A percentile compares a stretch with the other conserved stretches of the same genome.
Conservation (phyloP, 2,329 filamentous ascomycete species). For the Arthrobotrys entomopaga region DNA sequence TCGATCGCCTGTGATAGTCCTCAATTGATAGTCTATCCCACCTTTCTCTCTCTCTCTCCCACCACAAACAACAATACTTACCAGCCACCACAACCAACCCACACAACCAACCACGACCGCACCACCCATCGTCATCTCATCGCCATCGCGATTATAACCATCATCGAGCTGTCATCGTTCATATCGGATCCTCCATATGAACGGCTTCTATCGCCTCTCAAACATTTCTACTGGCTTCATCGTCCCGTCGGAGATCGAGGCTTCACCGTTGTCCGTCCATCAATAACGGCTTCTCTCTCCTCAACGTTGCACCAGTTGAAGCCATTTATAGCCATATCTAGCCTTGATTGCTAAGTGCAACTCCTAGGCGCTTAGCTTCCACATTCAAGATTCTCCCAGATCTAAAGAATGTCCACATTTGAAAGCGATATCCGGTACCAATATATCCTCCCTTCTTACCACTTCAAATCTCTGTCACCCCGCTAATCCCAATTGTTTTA, state of each 20-base stretch:
- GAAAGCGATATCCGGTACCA: constrained; percentile 42
- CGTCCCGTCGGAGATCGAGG: constrained; percentile 53
- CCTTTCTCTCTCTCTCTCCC: constrained; percentile 11
- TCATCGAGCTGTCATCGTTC: not conserved
- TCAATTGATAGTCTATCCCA: constrained; percentile 2
- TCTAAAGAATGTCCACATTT: constrained; percentile 54
- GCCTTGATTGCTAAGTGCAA: constrained; percentile 49
- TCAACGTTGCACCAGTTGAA: constrained; percentile 1
- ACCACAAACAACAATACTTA: constrained; percentile 1
- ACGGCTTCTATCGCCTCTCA: constrained; percentile 18
- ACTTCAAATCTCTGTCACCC: not conserved
- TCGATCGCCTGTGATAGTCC: not conserved
- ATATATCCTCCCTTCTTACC: not conserved
- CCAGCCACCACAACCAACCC: not conserved
- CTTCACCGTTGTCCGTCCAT: constrained; percentile 4
- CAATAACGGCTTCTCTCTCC: constrained; percentile 11
- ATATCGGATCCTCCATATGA: constrained; percentile 25
- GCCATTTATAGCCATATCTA: constrained; percentile 35
- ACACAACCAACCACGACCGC: too few relatives aligned
- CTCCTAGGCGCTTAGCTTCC: constrained; percentile 45
- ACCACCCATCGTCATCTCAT: not conserved
- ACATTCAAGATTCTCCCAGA: constrained; percentile 46
- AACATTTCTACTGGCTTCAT: constrained; percentile 58
- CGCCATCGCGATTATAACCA: not conserved
- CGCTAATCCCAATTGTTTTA: not conserved